Evolutionary conservation across 257 asterid genomes (phyloP).

Genomic region (Petrea volubilis): DNA sequence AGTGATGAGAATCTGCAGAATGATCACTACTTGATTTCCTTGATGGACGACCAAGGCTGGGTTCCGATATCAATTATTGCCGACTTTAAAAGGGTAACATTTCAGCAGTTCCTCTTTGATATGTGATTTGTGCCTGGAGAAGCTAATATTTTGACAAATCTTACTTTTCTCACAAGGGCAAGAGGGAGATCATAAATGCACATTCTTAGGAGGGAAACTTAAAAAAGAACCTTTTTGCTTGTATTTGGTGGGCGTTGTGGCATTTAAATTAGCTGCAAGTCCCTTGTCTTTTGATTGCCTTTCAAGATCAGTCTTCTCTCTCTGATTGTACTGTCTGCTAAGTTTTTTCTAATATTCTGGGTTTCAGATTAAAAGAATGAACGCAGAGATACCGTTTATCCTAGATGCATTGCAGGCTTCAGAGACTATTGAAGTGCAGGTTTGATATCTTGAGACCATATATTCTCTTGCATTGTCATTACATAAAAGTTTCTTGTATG

Average conservation of each 20-base stretch:
- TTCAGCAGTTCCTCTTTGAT: slow-evolving; percentile 4
- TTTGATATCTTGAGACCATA: slow-evolving; percentile 29
- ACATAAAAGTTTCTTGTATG: not conserved
- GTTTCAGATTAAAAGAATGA: slow-evolving; percentile 79
- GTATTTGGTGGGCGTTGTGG: not conserved
- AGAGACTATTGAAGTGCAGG: slow-evolving; percentile 85
- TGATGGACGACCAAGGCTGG: slow-evolving; percentile 97
- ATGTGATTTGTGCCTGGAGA: not conserved
- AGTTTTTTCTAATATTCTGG: not conserved
- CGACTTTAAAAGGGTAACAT: slow-evolving; percentile 72
- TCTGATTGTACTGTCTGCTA: slow-evolving; percentile 6
- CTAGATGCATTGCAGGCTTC: slow-evolving; percentile 77
- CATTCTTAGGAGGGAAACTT: not conserved
- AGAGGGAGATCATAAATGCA: not conserved
- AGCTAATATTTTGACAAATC: not conserved
- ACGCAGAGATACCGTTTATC: slow-evolving; percentile 67
- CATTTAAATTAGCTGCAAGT: slow-evolving; percentile 3
- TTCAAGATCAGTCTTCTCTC: slow-evolving; percentile 14
- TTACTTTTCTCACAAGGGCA: not conserved
- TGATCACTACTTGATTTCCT: slow-evolving; percentile 71
- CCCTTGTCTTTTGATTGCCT: slow-evolving; percentile 10
- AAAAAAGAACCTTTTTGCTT: not conserved
- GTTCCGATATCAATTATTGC: slow-evolving; percentile 75
- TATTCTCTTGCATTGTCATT: slow-evolving; percentile 11
- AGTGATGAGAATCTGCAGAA: slow-evolving; percentile 79